Conservation (phyloP, 2,329 filamentous ascomycete genomes). For the Bipolaris oryzae region DNA sequence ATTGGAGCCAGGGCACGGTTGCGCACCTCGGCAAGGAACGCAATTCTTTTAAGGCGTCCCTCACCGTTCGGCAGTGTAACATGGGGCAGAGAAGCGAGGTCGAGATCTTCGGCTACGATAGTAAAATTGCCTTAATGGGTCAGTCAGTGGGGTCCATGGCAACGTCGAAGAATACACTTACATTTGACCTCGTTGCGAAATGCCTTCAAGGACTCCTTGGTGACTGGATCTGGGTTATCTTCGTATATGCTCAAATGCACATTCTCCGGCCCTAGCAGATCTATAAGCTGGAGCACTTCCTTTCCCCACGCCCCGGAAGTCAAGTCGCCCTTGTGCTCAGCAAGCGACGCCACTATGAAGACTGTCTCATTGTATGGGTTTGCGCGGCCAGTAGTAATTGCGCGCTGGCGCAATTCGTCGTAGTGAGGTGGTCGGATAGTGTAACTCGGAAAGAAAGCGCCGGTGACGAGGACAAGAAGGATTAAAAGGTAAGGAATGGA, state of each 20-base stretch:
- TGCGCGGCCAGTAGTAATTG: constrained; percentile 49
- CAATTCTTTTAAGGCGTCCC: constrained; percentile 71
- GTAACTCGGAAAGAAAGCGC: constrained; percentile 62
- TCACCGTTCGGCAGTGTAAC: constrained; percentile 67
- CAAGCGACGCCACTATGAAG: constrained; percentile 75
- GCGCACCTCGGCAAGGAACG: constrained; percentile 73
- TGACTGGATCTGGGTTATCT: constrained; percentile 67
- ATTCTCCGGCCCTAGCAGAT: constrained; percentile 70
- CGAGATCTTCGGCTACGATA: constrained; percentile 66
- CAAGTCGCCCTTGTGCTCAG: constrained; percentile 66
- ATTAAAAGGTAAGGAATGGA: constrained; percentile 41
- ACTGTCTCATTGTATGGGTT: constrained; percentile 67
- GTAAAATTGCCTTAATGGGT: constrained; percentile 49
- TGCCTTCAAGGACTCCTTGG: constrained; percentile 59
- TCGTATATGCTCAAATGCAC: constrained; percentile 77
- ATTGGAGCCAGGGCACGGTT: constrained; percentile 72
- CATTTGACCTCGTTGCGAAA: constrained; percentile 60
- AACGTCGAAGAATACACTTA: constrained; percentile 24
- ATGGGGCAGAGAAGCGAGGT: constrained; percentile 62
- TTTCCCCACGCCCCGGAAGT: constrained; percentile 69
- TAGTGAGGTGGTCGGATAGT: constrained; percentile 62
- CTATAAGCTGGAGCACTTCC: constrained; percentile 65
- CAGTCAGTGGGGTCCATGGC: constrained; percentile 19
- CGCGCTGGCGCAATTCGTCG: constrained; percentile 47
- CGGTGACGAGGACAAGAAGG: constrained; percentile 52